Evolutionary conservation across 257 asterid genomes (phyloP).

Genomic region (Asclepias syriaca): DNA sequence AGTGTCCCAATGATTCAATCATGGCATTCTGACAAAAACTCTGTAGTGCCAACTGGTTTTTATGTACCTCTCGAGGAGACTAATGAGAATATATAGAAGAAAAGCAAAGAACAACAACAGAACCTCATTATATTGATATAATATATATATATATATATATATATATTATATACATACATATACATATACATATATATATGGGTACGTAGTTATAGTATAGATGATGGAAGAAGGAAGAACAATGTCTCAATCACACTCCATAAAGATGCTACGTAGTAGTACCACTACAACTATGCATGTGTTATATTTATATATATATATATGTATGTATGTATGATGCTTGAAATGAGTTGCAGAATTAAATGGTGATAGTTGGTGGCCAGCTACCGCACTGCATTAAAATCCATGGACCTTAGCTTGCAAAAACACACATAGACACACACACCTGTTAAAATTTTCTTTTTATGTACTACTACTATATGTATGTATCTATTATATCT

Average conservation of each 20-base stretch:
- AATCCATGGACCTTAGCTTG: constrained; percentile 12
- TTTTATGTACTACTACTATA: too few relatives aligned
- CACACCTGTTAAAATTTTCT: too few relatives aligned
- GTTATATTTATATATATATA: not conserved
- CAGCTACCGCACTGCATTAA: constrained; percentile 16
- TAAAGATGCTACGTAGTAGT: not conserved
- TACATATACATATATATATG: too few relatives aligned
- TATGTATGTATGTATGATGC: not conserved
- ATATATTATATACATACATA: too few relatives aligned
- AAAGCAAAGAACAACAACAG: not conserved
- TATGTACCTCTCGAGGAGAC: constrained; percentile 12
- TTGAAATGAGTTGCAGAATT: constrained; percentile 10
- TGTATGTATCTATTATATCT: too few relatives aligned
- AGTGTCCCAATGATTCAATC: constrained; percentile 33
- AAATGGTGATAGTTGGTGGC: constrained; percentile 20
- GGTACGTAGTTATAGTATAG: too few relatives aligned
- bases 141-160: not conserved
- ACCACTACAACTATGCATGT: not conserved
- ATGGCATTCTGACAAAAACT: constrained; percentile 12
- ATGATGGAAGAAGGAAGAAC: constrained; percentile 4
- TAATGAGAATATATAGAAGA: constrained; percentile 4
- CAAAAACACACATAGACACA: too few relatives aligned
- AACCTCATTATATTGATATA: not conserved
- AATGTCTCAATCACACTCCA: constrained; percentile 9
- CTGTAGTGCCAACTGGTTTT: constrained; percentile 24